A percentile compares a stretch with the other conserved stretches of the same genome.
phyloP scores from a whole-genome alignment of 2,329 filamentous ascomycete species.

The Venturia effusa region DNA sequence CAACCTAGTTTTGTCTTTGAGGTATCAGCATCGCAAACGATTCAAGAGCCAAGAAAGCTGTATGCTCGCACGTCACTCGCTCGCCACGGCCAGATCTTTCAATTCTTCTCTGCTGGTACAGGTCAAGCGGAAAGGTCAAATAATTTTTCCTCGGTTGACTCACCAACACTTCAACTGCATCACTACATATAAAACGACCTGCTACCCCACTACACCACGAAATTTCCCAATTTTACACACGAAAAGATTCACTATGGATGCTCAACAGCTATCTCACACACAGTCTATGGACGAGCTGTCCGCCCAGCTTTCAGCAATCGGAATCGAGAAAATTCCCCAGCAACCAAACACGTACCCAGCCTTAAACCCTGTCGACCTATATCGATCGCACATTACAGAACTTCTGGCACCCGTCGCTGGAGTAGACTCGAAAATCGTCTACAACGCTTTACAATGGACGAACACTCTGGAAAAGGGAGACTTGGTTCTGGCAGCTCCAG shows the following conservation, averaged over 20 bases:
- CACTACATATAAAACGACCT: not conserved
- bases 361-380: conserved; percentile 67
- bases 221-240: not conserved
- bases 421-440: conserved; percentile 56
- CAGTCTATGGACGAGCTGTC: conserved; percentile 25
- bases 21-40: not conserved
- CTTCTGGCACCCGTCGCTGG: conserved; percentile 58
- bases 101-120: conserved; percentile 2
- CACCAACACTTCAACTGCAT: not conserved
- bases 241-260: conserved; percentile 8
- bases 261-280: conserved; percentile 4
- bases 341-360: conserved; percentile 44
- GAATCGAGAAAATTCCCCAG: conserved; percentile 28
- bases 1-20: too few relatives aligned
- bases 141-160: not conserved
- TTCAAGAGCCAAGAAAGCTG: not conserved
- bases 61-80: not conserved
- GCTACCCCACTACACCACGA: not conserved
- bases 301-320: conserved; percentile 25
- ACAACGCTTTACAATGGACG: conserved; percentile 68
- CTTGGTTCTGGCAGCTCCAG: conserved; percentile 64
- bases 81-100: not conserved
- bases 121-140: not conserved
- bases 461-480: conserved; percentile 73
- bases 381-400: conserved; percentile 64